Conservation (phyloP, 129 eudicot species). For the Apium graveolens region DNA sequence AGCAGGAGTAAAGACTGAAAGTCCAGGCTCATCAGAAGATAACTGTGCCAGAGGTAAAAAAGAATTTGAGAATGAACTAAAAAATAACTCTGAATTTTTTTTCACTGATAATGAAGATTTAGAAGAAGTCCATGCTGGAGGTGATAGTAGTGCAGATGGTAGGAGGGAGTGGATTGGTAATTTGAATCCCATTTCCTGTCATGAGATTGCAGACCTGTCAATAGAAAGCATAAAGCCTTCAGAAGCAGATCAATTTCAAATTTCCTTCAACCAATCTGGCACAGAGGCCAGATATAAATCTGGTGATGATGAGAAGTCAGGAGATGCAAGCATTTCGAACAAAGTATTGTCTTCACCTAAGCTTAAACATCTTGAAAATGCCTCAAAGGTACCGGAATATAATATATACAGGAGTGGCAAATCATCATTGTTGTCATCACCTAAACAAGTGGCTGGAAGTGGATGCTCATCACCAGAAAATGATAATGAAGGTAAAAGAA, state of each 20-base stretch:
- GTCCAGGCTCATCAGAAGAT: constrained; percentile 6
- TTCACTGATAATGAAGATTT: neutral
- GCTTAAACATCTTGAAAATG: neutral
- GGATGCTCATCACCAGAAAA: neutral
- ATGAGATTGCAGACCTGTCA: neutral
- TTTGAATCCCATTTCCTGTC: neutral
- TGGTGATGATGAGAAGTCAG: neutral
- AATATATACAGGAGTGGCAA: neutral
- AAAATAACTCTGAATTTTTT: neutral
- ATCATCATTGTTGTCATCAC: neutral
- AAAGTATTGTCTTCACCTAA: neutral
- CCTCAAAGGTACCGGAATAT: neutral
- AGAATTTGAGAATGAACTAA: neutral
- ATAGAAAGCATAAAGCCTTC: neutral
- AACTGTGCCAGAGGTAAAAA: neutral
- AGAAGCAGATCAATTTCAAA: neutral
- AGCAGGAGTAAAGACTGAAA: neutral
- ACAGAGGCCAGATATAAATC: neutral
- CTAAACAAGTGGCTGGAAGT: neutral
- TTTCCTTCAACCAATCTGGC: neutral
- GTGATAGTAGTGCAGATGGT: neutral
- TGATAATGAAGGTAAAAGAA: neutral
- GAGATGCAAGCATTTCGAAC: neutral
- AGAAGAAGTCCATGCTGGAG: neutral
- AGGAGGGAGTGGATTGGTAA: neutral